Percentiles rank a stretch among this genome's conserved stretches.
These are phyloP conservation scores for Kockovaella imperatae DNA, from an alignment of 768 basidiomycete species.

Conservation along the genomic window DNA sequence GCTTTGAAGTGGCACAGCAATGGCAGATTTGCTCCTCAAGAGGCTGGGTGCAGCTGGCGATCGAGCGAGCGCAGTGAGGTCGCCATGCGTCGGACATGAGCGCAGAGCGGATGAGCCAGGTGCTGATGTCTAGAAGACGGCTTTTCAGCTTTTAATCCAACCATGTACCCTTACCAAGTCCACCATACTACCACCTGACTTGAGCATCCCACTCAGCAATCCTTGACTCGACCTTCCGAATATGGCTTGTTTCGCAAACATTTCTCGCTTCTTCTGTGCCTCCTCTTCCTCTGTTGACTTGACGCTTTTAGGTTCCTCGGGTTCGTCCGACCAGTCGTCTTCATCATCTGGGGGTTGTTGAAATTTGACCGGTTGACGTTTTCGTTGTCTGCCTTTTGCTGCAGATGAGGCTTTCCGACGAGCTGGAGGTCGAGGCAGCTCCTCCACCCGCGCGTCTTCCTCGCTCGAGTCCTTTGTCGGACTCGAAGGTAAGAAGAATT, in stretches of 20 bases:
- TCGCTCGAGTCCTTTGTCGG: conserved; percentile 28
- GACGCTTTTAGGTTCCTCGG: not conserved
- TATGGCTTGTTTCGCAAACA: conserved; percentile 44
- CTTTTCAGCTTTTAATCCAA: not conserved
- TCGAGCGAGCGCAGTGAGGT: conserved; percentile 16
- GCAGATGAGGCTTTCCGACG: not conserved
- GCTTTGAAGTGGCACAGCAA: conserved; percentile 40
- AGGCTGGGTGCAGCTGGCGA: conserved; percentile 27
- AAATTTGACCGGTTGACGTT: not conserved
- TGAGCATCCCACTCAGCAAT: conserved; percentile 34
- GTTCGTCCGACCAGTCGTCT: conserved; percentile 10
- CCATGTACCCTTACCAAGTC: conserved; percentile 30
- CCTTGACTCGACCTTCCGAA: conserved; percentile 27
- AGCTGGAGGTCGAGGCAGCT: conserved; percentile 11
- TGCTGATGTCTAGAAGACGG: conserved; percentile 7
- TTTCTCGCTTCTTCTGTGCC: conserved; percentile 40
- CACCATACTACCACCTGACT: conserved; percentile 42
- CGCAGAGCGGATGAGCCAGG: conserved; percentile 7
- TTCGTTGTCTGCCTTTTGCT: not conserved
- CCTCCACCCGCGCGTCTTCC: conserved; percentile 24
- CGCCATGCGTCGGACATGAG: conserved; percentile 24
- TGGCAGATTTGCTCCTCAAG: conserved; percentile 39
- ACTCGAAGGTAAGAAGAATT: conserved; percentile 42
- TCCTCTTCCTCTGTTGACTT: conserved; percentile 26
- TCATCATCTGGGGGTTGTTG: not conserved